phyloP scores from a whole-genome alignment of 75 land plant genomes.

The Selaginella tamariscina region DNA sequence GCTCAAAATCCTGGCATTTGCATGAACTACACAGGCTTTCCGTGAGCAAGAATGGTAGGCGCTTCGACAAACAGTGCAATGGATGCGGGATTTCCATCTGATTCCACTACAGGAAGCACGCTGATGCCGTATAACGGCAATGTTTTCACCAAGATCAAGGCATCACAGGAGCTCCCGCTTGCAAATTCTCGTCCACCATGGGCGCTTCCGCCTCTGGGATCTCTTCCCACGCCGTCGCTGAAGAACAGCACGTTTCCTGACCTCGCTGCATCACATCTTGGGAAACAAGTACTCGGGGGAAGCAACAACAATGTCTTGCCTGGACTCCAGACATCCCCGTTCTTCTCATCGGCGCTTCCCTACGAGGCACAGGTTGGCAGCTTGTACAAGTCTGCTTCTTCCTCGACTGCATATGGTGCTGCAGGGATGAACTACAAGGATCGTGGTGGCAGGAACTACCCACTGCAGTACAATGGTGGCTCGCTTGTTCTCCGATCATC shows the following conservation, averaged over 20 bases:
- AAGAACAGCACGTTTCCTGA: not conserved
- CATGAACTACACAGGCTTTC: not conserved
- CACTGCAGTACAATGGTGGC: conserved; percentile 9
- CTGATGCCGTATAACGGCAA: not conserved
- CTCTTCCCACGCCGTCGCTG: not conserved
- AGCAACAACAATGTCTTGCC: too few species aligned
- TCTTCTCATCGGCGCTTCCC: not conserved
- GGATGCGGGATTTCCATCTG: not conserved
- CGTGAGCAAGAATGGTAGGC: not conserved
- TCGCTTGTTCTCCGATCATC: conserved; percentile 1
- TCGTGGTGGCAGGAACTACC: not conserved
- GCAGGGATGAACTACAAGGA: not conserved
- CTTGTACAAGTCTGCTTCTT: not conserved
- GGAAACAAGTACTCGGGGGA: too few species aligned
- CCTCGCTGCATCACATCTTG: not conserved
- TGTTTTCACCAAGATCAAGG: not conserved
- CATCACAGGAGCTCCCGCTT: conserved; percentile 1
- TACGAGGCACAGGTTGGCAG: too few species aligned
- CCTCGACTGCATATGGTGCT: not conserved
- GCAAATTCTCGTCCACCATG: not conserved
- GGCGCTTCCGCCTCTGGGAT: not conserved
- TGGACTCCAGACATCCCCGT: too few species aligned
- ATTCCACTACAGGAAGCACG: not conserved
- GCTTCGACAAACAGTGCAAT: not conserved
- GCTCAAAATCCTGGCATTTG: too few species aligned